Base-by-base conservation (phyloP, 129 eudicot species). In the Flaveria robusta region DNA sequence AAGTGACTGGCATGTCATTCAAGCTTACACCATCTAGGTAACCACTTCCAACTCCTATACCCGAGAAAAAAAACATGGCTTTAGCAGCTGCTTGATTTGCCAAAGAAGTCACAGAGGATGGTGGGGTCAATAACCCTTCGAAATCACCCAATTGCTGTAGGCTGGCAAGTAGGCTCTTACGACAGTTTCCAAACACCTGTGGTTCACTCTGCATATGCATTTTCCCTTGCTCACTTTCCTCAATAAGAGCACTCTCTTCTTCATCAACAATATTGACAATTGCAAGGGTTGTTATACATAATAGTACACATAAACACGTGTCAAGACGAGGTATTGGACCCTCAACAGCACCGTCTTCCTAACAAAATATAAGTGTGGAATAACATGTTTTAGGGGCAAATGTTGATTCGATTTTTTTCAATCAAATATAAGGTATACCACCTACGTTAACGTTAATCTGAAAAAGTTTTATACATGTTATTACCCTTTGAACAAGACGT, bases 11-110 rank as follows among this genome's bases (percentile, higher is more conserved):
- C 90, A 91, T 81, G 79, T 94, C 98, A 81, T 78, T 86, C 81
- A 91, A 77, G 81, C 87, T 88, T 65, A 87, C 83, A 52, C 89
- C 87, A 72, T 90, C 96, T 27, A 93, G 84, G 80, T 88, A 91
- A 24, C 91, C 97, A 84, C 86, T 88, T 76, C 90, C 90, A 62
- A 83, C 81, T 37, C 83, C 74, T 73, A 87, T 29, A 70, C 98
- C 98, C 41, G 97, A 89, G 82, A 89, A 88, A 83, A 79, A 88
- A 92, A 91, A 71, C 83, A 89, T 89, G 66, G 98, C 98, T 83
- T 89, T 94, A 23, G 91, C 90, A 82, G 98, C 97, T 69, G 97
- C 97, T 83, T 91, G 97, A 87, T 91, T 94, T 49, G 92, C 99
- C 70, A 86, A 73, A 56, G 92, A 77, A 77, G 84, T 78, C 41